These are phyloP conservation scores for Penicillium sp. DNA, from an alignment of 2,329 filamentous ascomycete species.

Conservation along the genomic window DNA sequence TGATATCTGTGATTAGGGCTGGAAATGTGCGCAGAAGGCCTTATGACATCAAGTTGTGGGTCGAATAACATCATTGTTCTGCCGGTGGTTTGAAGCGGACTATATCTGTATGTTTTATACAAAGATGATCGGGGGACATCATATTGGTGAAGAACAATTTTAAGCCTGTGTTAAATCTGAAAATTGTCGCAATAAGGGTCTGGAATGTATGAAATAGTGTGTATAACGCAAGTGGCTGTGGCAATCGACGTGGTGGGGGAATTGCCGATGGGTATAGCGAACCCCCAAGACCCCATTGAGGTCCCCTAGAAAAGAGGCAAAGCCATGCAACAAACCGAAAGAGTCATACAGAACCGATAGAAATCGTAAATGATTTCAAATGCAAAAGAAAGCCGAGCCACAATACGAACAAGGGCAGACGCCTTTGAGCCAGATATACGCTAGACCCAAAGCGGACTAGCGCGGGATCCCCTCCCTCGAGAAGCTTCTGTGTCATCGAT, in stretches of 20 bases:
- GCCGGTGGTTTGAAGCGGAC: not conserved
- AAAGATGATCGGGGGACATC: not conserved
- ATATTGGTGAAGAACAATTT: not conserved
- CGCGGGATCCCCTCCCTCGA: slow-evolving; percentile 31
- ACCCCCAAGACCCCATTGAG: not conserved
- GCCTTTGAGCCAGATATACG: not conserved
- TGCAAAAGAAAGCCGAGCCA: not conserved
- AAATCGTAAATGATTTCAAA: not conserved
- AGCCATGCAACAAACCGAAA: no score
- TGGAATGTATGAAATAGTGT: not conserved
- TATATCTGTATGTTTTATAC: not conserved
- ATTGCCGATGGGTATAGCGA: not conserved
- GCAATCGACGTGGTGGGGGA: slow-evolving; percentile 3
- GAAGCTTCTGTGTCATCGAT: slow-evolving; percentile 43
- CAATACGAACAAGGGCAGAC: not conserved
- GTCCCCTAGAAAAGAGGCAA: not conserved
- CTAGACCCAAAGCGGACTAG: slow-evolving; percentile 29
- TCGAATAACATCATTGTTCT: slow-evolving; percentile 2
- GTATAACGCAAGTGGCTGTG: not conserved
- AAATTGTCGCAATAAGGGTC: not conserved
- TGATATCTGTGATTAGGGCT: slow-evolving; percentile 10
- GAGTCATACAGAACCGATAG: not conserved
- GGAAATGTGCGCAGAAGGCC: not conserved
- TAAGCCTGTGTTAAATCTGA: not conserved
- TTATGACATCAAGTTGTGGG: slow-evolving; percentile 14